Base-by-base conservation (phyloP, 768 basidiomycete genomes). In the Trametes cubensis region DNA sequence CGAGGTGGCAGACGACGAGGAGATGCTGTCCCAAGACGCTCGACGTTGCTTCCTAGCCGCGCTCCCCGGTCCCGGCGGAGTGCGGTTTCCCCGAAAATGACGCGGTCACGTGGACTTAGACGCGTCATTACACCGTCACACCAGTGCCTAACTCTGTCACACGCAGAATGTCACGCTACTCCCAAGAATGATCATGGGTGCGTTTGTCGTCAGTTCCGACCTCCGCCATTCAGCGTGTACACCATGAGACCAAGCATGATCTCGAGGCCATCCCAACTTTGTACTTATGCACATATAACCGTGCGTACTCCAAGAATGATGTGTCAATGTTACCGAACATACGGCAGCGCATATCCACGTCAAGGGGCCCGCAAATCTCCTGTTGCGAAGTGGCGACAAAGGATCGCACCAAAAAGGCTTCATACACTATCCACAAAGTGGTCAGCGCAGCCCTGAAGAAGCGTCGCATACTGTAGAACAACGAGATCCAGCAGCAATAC, bases 1-100 rank as follows among this genome's bases (percentile, higher is more conserved):
- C 17, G 55, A 39, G 17, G 51, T 8, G 28, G 38, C n/a, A 51
- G 61, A 62, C 55, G 61, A 58, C 34, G 61, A 57, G 38, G 61
- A 45, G 25, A 41, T 25, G 51, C 13, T 39, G 40, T 21, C 50
- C 20, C 49, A 47, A 40, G 49, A 46, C 55, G 55, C 49, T 39
- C 21, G 41, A 26, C 8, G 47, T 46, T 18, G 47, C 25, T 26
- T 15, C 41, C 50, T 20, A 28, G 28, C 46, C 45, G 39, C 14
- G 26, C 50, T 23, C 5, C 34, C 34, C 51, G 23, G 39, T 14
- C 25, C 21, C 25, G 6, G 15, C 49, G 41, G 46, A 40, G 59
- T 30, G 52, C 59, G 17, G 52, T 20, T 47, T 48, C 23, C 41
- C 51, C 45, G 45, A 55, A 20, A 38, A 25, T 10, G 56, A 57